Evolutionary conservation across 1,284 basidiomycete genomes (phyloP).

Genomic region (Ustilago loliicola): DNA sequence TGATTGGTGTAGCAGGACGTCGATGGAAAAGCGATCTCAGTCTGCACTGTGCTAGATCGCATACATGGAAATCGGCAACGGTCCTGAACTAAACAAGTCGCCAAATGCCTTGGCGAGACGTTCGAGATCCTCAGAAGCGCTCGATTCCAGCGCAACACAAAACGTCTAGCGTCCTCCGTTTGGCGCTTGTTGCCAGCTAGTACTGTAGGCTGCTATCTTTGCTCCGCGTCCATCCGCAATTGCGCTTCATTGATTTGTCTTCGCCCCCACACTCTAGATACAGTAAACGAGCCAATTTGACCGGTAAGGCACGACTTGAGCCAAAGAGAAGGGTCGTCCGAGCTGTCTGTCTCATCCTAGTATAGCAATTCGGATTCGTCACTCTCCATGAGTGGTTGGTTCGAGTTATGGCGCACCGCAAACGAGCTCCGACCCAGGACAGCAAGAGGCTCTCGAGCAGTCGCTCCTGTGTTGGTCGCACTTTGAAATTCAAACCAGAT

Average conservation of each 20-base stretch:
- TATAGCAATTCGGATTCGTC: not conserved
- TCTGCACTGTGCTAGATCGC: not conserved
- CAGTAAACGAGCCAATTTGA: too few species aligned
- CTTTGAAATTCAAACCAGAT: constrained; percentile 4
- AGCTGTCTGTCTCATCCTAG: not conserved
- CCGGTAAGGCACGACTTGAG: not conserved
- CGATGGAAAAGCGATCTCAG: not conserved
- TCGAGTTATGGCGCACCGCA: constrained; percentile 2
- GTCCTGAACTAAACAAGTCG: constrained; percentile 2
- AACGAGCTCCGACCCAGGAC: constrained; percentile 8
- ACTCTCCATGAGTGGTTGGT: not conserved
- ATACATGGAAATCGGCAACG: not conserved
- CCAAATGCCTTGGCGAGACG: not conserved
- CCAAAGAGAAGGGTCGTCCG: not conserved
- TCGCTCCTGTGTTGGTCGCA: not conserved
- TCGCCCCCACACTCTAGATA: too few species aligned
- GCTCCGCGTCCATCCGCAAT: too few species aligned
- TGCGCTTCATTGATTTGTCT: too few species aligned
- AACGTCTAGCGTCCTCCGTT: too few species aligned
- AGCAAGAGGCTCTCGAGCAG: constrained; percentile 1
- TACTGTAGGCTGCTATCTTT: too few species aligned
- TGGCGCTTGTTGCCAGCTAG: too few species aligned
- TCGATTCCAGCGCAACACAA: not conserved
- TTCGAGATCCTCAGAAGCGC: constrained; percentile 1
- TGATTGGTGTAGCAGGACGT: not conserved